Evolutionary conservation across 108 stramenopile species (phyloP), one percentile per base, ranked within the genome.

Genomic region (Cyclotella kingstonii): DNA sequence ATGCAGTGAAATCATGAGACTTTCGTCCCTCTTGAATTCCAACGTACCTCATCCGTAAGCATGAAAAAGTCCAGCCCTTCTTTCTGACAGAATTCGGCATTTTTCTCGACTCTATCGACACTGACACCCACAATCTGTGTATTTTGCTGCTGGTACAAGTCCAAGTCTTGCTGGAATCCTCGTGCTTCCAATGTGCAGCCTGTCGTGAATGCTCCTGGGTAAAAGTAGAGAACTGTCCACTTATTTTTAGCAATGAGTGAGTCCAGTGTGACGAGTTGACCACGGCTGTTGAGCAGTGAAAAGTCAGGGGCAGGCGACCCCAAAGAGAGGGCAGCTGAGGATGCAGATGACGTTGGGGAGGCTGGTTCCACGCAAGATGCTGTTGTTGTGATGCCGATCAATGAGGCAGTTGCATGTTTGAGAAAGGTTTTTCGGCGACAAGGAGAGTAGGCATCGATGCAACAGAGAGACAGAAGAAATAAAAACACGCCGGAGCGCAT

Each of bases 131-230:
- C 85, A 36, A 92, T 75, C 49, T 89, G 86, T 1, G 91, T 55
- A 59, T 84, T 84, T 14, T 82, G 39, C 8, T 73, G 54, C 35
- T 66, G 53, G 40, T 81, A 88, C n/a, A 70, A 49, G 0, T 79
- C 66, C 15, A 75, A 30, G 38, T 85, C 85, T 0, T 71, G 44
- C 57, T 87, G 84, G 50, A 92, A 92, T 29, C 63, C 70, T 12
- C 84, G 78, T 1, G 91, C 87, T 57, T 92, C 91, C 49, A 92
- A 58, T 14, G 91, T 92, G 40, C 91, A 92, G 21, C 91, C 91
- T 4, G 58, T 56, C 2, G 87, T 87, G 56, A 92, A 92, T 43
- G 87, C 91, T 17, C 87, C 91, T 3, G 91, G 91, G 58, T 89
- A 92, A 60, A 92, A 92, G 60, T 92, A 92, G 7, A 92, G 57